phyloP scores from a whole-genome alignment of 1,284 basidiomycete species.

The Cryptococcus sp. region DNA sequence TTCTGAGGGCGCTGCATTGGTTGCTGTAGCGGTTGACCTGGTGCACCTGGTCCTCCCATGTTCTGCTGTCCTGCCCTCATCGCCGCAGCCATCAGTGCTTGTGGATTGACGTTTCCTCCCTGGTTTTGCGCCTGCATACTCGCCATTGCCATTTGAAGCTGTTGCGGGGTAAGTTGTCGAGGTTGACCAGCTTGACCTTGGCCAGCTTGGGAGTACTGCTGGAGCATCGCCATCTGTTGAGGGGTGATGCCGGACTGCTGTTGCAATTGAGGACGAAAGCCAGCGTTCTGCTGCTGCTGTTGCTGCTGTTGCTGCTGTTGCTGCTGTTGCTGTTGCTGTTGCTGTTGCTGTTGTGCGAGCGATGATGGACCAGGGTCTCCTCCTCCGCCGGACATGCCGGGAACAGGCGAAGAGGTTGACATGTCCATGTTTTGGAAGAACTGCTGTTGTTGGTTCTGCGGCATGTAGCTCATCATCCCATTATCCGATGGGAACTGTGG shows the following conservation, averaged over 20 bases:
- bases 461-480: conserved; percentile 14
- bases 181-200: conserved; percentile 9
- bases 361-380: conserved; percentile 39
- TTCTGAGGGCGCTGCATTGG: conserved; percentile 38
- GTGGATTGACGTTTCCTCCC: conserved; percentile 16
- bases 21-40: conserved; percentile 23
- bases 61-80: conserved; percentile 20
- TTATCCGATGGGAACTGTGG: conserved; percentile 14
- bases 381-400: conserved; percentile 22
- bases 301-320: conserved; percentile 24
- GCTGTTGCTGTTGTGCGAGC: conserved; percentile 28
- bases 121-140: conserved; percentile 19
- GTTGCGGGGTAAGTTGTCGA: conserved; percentile 30
- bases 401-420: conserved; percentile 22
- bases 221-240: conserved; percentile 24
- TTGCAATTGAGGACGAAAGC: conserved; percentile 10
- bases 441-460: conserved; percentile 31
- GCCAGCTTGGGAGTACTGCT: conserved; percentile 18
- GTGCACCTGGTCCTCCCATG: conserved; percentile 26
- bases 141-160: conserved; percentile 38
- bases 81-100: conserved; percentile 19
- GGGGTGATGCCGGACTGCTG: conserved; percentile 17
- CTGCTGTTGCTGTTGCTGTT: conserved; percentile 19
- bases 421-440: conserved; percentile 19
- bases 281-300: conserved; percentile 7